A percentile compares a stretch with the other conserved stretches of the same genome.
phyloP scores from a whole-genome alignment of 2,329 filamentous ascomycete genomes.

The Neocucurbitaria cava region DNA sequence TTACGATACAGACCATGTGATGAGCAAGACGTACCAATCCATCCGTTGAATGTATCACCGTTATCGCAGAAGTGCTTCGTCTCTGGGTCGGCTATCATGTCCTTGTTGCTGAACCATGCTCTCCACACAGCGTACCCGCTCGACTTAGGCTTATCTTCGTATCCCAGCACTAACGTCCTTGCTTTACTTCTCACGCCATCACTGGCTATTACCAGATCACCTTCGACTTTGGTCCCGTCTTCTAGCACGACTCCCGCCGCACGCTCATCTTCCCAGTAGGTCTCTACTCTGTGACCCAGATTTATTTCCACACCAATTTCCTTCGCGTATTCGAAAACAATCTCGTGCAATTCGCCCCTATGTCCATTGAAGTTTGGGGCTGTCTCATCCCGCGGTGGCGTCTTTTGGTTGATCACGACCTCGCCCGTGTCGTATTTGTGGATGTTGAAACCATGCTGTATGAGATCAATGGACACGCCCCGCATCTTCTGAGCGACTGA shows the following conservation, averaged over 20 bases:
- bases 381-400: slow-evolving; percentile 53
- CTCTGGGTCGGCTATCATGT: slow-evolving; percentile 49
- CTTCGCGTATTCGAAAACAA: slow-evolving; percentile 65
- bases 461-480: slow-evolving; percentile 60
- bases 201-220: slow-evolving; percentile 60
- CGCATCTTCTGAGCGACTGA: slow-evolving; percentile 57
- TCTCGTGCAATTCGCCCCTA: slow-evolving; percentile 65
- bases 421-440: slow-evolving; percentile 67
- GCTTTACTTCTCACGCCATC: slow-evolving; percentile 62
- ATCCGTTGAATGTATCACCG: slow-evolving; percentile 48
- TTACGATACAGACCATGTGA: background rate
- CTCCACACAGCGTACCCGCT: slow-evolving; percentile 63
- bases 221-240: slow-evolving; percentile 55
- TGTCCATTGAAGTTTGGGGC: slow-evolving; percentile 67
- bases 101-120: slow-evolving; percentile 52
- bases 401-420: slow-evolving; percentile 64
- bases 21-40: slow-evolving; percentile 36
- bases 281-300: slow-evolving; percentile 58
- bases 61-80: slow-evolving; percentile 48
- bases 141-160: slow-evolving; percentile 60
- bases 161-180: slow-evolving; percentile 60
- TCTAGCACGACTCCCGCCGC: slow-evolving; percentile 61
- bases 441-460: slow-evolving; percentile 65
- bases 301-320: slow-evolving; percentile 64
- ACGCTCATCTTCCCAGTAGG: slow-evolving; percentile 63